These are phyloP conservation scores for Sutorius australiensis DNA, from an alignment of 768 basidiomycete species.

Conservation along the genomic window DNA sequence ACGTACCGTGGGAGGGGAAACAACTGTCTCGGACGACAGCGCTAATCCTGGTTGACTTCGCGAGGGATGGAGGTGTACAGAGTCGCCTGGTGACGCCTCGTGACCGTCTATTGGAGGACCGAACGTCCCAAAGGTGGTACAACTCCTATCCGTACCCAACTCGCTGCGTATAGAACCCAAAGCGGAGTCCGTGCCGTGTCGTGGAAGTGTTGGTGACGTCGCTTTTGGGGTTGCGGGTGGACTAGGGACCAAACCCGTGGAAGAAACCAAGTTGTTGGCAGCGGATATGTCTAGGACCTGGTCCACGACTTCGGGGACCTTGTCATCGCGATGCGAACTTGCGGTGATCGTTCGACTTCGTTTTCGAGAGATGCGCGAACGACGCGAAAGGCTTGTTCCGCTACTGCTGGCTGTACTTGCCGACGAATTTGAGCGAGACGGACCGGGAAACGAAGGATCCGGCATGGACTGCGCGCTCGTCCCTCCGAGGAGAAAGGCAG, in stretches of 20 bases:
- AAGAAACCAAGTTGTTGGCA: slow-evolving; percentile 14
- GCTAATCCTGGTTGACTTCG: slow-evolving; percentile 11
- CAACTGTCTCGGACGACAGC: slow-evolving; percentile 11
- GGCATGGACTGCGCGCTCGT: slow-evolving; percentile 27
- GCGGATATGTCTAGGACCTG: slow-evolving; percentile 30
- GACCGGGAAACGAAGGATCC: slow-evolving; percentile 31
- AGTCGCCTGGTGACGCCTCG: slow-evolving; percentile 3
- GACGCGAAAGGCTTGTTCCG: slow-evolving; percentile 48
- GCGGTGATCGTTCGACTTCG: slow-evolving; percentile 52
- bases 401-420: slow-evolving; percentile 45
- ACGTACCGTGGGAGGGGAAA: slow-evolving; percentile 22
- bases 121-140: slow-evolving; percentile 21
- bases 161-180: slow-evolving; percentile 8
- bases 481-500: slow-evolving; percentile 20
- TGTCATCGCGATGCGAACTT: slow-evolving; percentile 23
- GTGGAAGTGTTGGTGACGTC: slow-evolving; percentile 11
- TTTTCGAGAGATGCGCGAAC: slow-evolving; percentile 44
- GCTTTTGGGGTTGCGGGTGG: slow-evolving; percentile 10
- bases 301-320: slow-evolving; percentile 9
- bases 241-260: slow-evolving; percentile 4
- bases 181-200: slow-evolving; percentile 9
- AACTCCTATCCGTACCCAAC: slow-evolving; percentile 23
- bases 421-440: slow-evolving; percentile 33
- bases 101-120: slow-evolving; percentile 20
- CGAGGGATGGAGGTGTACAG: neutral